Evolutionary conservation across 768 basidiomycete genomes (phyloP), one percentile per base, ranked within the genome.

Genomic region (Pholiota microspora): DNA sequence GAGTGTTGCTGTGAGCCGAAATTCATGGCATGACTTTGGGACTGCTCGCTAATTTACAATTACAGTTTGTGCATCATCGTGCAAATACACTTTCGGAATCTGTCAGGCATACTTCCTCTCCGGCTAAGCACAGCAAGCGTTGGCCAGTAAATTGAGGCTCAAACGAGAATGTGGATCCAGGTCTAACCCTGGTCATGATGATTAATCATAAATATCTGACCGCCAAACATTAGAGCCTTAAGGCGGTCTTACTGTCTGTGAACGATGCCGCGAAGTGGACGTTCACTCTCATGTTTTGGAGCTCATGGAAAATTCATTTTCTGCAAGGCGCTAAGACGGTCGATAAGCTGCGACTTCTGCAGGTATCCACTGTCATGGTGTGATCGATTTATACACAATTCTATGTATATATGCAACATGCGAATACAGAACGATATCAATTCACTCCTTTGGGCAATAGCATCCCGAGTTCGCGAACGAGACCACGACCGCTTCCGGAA

Each of bases 221-320:
- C 55, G 54, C 29, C 38, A 51, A 53, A 49, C 56, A 54, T 58
- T 57, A 59, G 44, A 23, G 29, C 59, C 59, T 53, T 57, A 59
- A 66, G 59, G 60, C 59, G 15, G 40, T 23, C 46, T 32, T 48
- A 31, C 46, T 12, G 25, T 24, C 23, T 48, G 8, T 25, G 16
- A 16, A 25, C 9, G 46, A 31, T n/a, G 7, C n/a, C 15, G 28
- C 46, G 25, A 45, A 42, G 23, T 23, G 18, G 40, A 12, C 21
- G 15, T 1, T 31, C 10, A n/a, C 46, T 48, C 32, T 48, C 46
- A 48, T 34, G 27, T 48, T n/a, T 31, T 29, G 46, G 28, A 18
- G 29, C 29, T n/a, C n/a, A n/a, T n/a, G n/a, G n/a, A n/a, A n/a
- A n/a, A n/a, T n/a, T n/a, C n/a, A n/a, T n/a, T 31, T 31, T 31